Evolutionary conservation across 495 filamentous ascomycete genomes (phyloP).

Genomic region (Astrocystis sublimbata): DNA sequence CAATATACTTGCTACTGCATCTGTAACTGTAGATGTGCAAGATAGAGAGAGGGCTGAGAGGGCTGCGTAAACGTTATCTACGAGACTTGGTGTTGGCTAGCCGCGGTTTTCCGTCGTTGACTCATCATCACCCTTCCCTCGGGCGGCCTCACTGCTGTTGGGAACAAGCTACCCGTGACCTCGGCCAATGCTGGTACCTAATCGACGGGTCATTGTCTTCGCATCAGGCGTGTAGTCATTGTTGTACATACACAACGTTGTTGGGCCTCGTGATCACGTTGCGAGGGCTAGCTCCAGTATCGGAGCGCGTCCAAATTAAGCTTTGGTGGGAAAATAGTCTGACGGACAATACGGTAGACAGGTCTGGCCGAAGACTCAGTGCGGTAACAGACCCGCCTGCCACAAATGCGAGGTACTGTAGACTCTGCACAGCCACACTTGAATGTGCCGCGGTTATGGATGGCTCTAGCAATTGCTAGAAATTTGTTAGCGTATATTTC

Average conservation of each 20-base stretch:
- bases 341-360: neutral
- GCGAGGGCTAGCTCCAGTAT: neutral
- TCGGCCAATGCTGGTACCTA: neutral
- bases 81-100: conserved; percentile 4
- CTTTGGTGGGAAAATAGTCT: neutral
- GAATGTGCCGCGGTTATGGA: neutral
- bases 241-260: neutral
- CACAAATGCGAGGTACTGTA: neutral
- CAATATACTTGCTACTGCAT: too few species aligned
- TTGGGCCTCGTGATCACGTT: too few species aligned
- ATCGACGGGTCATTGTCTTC: neutral
- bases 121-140: neutral
- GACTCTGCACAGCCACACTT: conserved; percentile 4
- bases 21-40: too few species aligned
- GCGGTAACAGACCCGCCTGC: neutral
- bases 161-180: neutral
- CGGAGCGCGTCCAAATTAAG: neutral
- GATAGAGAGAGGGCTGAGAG: too few species aligned
- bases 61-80: neutral
- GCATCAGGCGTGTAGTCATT: neutral
- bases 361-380: conserved; percentile 5
- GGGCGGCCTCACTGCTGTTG: conserved; percentile 9
- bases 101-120: conserved; percentile 9
- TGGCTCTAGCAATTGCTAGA: neutral
- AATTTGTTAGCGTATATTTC: too few species aligned